phyloP scores from a whole-genome alignment of 148 eudicot genomes.

The Euryodendron excelsum region DNA sequence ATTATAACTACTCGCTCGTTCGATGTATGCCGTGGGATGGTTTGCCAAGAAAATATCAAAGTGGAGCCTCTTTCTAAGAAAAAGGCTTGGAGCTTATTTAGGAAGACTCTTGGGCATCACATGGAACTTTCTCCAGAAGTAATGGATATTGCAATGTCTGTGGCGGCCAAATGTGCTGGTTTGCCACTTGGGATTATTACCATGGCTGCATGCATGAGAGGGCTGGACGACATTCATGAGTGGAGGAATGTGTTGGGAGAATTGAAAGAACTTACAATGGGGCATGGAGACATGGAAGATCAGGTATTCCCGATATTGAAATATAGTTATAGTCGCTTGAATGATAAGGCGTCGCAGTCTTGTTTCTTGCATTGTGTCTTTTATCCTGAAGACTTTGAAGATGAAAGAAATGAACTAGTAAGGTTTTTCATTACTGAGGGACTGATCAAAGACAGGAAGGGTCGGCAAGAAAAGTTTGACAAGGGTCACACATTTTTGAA shows the following conservation, averaged over 20 bases:
- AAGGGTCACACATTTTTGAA: conserved; percentile 29
- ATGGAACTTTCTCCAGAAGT: too few species aligned
- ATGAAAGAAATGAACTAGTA: conserved; percentile 10
- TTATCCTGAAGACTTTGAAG: conserved; percentile 20
- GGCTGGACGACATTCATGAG: conserved; percentile 1
- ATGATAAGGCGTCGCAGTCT: neutral
- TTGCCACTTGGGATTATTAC: conserved; percentile 15
- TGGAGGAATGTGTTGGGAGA: conserved; percentile 11
- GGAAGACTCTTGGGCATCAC: too few species aligned
- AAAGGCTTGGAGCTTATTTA: too few species aligned
- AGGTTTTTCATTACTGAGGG: conserved; percentile 26
- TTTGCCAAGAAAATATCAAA: too few species aligned
- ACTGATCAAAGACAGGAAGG: conserved; percentile 17
- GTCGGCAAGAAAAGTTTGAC: neutral
- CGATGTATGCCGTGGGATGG: too few species aligned
- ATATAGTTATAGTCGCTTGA: conserved; percentile 23
- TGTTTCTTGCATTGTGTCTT: conserved; percentile 29
- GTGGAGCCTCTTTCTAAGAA: too few species aligned
- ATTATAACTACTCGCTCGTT: too few species aligned
- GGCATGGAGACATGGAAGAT: conserved; percentile 11
- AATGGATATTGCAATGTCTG: neutral
- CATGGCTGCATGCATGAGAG: conserved; percentile 12
- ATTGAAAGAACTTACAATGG: neutral
- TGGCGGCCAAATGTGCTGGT: neutral
- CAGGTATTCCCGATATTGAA: conserved; percentile 12